Evolutionary conservation across 768 basidiomycete species (phyloP), one percentile per base, ranked within the genome.

Genomic region (Termitomyces sp.): DNA sequence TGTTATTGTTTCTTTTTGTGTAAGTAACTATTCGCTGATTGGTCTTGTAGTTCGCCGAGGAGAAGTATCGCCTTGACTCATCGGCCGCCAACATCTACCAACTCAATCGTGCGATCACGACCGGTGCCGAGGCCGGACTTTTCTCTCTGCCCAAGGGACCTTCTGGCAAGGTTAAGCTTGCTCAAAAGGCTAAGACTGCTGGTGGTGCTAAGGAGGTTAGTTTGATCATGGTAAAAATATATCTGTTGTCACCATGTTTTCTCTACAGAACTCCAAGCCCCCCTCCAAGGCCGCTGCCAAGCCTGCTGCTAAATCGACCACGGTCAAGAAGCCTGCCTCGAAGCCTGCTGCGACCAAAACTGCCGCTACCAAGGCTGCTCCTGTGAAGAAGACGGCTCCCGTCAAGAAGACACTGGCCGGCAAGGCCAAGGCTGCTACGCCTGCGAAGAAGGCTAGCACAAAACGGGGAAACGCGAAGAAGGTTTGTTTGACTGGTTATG

Each of bases 21-120:
- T 49, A 44, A 27, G 12, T 12, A 11, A 56, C 20, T 32, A 31
- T 38, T 51, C 64, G 55, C 64, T 63, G 7, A 67, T 49, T 5
- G 12, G 7, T 3, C 0, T 32, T 9, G 13, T 57, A 94, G 91
- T 96, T 74, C 70, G 86, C 94, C 46, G 89, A 92, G 69, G 85
- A 91, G 61, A 83, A 80, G 61, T 95, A 92, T 77, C 78, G 83
- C 59, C 71, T 96, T 58, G 84, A 86, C 61, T 81, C 88, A 60
- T 83, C 77, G 49, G 77, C 83, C 43, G 73, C 83, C 25, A 86
- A 90, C 71, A 70, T 80, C 63, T 83, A 79, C 56, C 87, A 88
- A 70, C 76, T 95, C 66, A 83, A 83, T 64, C 81, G 80, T 55
- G 90, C 91, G 54, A 89, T 94, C 69, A 70, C 79, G 40, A 70